Evolutionary conservation across 2,329 filamentous ascomycete species (phyloP), one percentile per base, ranked within the genome.

Genomic region (Xylaria sp.): DNA sequence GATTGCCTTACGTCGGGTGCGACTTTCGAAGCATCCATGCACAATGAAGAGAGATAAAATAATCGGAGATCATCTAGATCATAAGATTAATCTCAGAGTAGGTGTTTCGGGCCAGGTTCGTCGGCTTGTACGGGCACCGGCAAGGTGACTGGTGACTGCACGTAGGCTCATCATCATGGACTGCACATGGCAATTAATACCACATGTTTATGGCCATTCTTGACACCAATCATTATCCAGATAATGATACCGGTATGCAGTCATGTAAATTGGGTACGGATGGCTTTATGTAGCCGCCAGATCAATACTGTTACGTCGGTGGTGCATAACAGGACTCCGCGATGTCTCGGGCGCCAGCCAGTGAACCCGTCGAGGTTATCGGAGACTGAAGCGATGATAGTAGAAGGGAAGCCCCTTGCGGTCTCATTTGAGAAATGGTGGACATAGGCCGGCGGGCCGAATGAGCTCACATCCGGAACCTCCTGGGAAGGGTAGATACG

Each of bases 1-100:
- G 91, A 68, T 76, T 91, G 61, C 85, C 85, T 90, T 63, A 82
- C 82, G 10, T 80, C 80, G 58, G 83, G 83, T 2, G 74, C 77
- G 8, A 80, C 85, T 57, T 79, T 90, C 58, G 84, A 83, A 1
- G 71, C 77, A 16, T 70, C 71, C 5, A 67, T 75, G 16, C 63
- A 66, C 34, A 18, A 39, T 1, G 68, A 67, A 34, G 69, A 64
- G 66, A 55, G 23, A 49, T 52, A 39, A 16, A 52, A 47, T 52
- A 13, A 42, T 35, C 1, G 2, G 11, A 46, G 8, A 30, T 1
- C 23, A 30, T 57, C 59, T 57, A 52, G 11, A 35, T 23, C 39
- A 30, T 4, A 5, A 30, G 23, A 30, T 1, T 5, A 30, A 30
- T 30, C 23, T 30, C 5, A 30, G 23, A 30, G 23, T 5, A 30